Conservation (phyloP, 441 rosid genomes). For the Populus trichocarpa region DNA sequence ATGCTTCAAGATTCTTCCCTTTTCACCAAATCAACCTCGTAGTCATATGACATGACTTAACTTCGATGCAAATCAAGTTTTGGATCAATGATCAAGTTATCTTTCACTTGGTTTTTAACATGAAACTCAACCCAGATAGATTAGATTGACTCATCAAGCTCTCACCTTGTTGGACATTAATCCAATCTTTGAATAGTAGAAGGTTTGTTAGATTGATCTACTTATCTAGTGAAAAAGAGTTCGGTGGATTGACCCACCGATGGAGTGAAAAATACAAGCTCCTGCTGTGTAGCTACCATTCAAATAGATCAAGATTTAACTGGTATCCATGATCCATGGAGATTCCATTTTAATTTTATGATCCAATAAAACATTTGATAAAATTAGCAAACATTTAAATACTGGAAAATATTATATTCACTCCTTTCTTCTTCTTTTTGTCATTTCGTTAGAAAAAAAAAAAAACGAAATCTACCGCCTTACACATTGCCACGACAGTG, state of each 20-base stretch:
- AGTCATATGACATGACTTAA: too few species aligned
- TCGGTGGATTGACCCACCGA: neutral
- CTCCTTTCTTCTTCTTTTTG: neutral
- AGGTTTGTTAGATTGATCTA: neutral
- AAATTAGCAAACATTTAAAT: neutral
- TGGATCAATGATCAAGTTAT: too few species aligned
- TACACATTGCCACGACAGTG: conserved; percentile 3
- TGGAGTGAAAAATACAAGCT: neutral
- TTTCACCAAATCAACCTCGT: neutral
- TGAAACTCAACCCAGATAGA: too few species aligned
- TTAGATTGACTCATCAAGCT: neutral
- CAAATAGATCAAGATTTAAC: neutral
- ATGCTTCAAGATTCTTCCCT: neutral
- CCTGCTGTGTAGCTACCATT: neutral
- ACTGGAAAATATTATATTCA: neutral
- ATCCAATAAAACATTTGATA: neutral
- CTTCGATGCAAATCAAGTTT: too few species aligned
- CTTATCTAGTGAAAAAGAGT: neutral
- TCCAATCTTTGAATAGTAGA: neutral
- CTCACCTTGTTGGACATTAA: neutral
- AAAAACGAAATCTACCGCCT: neutral
- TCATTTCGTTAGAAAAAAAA: neutral
- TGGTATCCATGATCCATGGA: neutral
- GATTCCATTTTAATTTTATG: neutral
- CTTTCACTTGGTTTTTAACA: too few species aligned